Conservation (phyloP, 2,329 filamentous ascomycete species). For the Pleoardoris graminearum region DNA sequence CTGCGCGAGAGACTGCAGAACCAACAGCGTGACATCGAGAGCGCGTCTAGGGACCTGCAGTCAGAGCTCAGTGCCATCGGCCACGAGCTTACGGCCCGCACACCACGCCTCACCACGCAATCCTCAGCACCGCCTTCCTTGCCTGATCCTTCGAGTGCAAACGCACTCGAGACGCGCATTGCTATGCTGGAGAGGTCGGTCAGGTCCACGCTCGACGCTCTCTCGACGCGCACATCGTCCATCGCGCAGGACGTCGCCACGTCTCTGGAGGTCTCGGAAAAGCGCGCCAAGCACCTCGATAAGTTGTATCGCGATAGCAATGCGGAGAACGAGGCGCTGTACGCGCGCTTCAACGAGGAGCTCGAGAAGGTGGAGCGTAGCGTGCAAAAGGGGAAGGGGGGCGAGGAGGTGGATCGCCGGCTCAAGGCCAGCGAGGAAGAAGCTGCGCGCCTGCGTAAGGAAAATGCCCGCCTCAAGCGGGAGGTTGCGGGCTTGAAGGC, state of each 20-base stretch:
- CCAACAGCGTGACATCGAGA: constrained; percentile 74
- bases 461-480: constrained; percentile 80
- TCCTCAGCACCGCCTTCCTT: constrained; percentile 33
- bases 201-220: constrained; percentile 49
- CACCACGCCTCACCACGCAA: constrained; percentile 38
- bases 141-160: constrained; percentile 17
- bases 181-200: constrained; percentile 69
- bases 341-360: constrained; percentile 91
- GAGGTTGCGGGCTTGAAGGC: constrained; percentile 71
- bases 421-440: constrained; percentile 78
- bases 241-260: constrained; percentile 73
- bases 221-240: constrained; percentile 39
- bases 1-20: constrained; percentile 80
- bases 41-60: constrained; percentile 70
- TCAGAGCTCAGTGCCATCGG: constrained; percentile 79
- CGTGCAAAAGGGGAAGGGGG: constrained; percentile 73
- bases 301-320: constrained; percentile 85
- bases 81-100: constrained; percentile 68
- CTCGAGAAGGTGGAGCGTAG: constrained; percentile 76
- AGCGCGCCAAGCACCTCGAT: constrained; percentile 79
- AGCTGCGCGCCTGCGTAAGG: constrained; percentile 74
- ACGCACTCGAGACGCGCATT: constrained; percentile 60
- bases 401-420: constrained; percentile 73
- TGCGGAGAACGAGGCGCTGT: constrained; percentile 90
- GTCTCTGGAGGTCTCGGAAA: constrained; percentile 73